Percentiles rank a stretch among this genome's conserved stretches.
These are phyloP conservation scores for Cadophora gregata DNA, from an alignment of 2,329 filamentous ascomycete genomes.

Conservation along the genomic window DNA sequence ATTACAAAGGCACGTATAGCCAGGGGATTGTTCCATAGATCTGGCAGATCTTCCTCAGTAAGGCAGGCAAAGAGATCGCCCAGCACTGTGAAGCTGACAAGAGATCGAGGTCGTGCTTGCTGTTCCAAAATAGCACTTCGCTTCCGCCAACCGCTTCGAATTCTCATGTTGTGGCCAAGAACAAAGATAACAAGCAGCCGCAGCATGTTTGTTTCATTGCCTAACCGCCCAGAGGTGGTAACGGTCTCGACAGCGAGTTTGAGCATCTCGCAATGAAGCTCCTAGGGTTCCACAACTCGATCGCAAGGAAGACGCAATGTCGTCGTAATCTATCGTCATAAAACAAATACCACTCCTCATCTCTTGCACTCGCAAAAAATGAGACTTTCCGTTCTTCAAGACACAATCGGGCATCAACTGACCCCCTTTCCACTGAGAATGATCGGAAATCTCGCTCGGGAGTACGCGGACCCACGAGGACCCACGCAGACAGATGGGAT, in stretches of 20 bases:
- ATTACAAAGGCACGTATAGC: not conserved
- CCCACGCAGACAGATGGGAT: constrained; percentile 3
- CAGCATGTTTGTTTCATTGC: constrained; percentile 16
- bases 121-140: constrained; percentile 10
- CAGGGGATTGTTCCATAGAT: constrained; percentile 8
- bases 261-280: constrained; percentile 12
- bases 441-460: not conserved
- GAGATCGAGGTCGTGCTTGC: not conserved
- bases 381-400: not conserved
- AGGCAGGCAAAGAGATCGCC: constrained; percentile 16
- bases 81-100: constrained; percentile 2
- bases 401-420: constrained; percentile 12
- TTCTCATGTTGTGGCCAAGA: constrained; percentile 12
- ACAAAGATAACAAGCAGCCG: not conserved
- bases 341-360: not conserved
- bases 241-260: not conserved
- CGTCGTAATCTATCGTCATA: constrained; percentile 2
- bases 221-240: constrained; percentile 12
- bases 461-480: constrained; percentile 10
- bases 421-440: not conserved
- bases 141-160: not conserved
- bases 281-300: not conserved
- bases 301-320: not conserved
- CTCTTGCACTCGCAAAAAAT: constrained; percentile 13
- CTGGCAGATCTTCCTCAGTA: constrained; percentile 1